These are phyloP conservation scores for Teratosphaeria gauchensis DNA, from an alignment of 2,329 filamentous ascomycete genomes.

Conservation along the genomic window DNA sequence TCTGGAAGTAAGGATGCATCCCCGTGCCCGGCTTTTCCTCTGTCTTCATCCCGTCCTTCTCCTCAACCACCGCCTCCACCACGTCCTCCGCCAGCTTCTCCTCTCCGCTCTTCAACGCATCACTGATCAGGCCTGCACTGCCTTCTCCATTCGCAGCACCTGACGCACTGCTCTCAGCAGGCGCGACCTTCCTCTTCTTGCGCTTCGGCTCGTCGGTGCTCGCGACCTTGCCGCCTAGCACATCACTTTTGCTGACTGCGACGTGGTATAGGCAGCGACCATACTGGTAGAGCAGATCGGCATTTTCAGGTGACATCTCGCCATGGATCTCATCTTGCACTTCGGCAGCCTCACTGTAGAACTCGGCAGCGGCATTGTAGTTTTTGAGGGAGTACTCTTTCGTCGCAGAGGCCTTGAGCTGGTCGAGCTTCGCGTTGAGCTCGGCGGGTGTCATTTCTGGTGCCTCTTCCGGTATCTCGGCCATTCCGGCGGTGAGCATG, in stretches of 20 bases:
- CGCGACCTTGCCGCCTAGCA: conserved; percentile 72
- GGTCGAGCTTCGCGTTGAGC: conserved; percentile 35
- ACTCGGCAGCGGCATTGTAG: conserved; percentile 73
- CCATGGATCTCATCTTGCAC: conserved; percentile 86
- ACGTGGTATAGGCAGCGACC: conserved; percentile 90
- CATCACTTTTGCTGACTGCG: conserved; percentile 87
- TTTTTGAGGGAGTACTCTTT: conserved; percentile 84
- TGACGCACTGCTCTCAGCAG: conserved; percentile 17
- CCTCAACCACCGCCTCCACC: conserved; percentile 31
- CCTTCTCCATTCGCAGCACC: conserved; percentile 23
- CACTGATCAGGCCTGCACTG: conserved; percentile 16
- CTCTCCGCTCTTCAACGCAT: conserved; percentile 25
- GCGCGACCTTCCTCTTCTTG: conserved; percentile 32
- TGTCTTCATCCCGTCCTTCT: conserved; percentile 34
- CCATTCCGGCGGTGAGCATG: conserved; percentile 1
- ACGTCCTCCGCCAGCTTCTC: conserved; percentile 35
- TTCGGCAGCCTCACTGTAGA: conserved; percentile 81
- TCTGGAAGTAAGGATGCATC: conserved; percentile 79
- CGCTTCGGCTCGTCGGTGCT: conserved; percentile 47
- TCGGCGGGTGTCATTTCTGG: conserved; percentile 6
- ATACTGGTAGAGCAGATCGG: conserved; percentile 88
- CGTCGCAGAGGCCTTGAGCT: conserved; percentile 70
- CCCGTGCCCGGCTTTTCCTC: conserved; percentile 31
- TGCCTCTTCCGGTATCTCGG: neutral
- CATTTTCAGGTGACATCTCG: conserved; percentile 82